Conservation (phyloP, 306 rosid genomes). For the peach (Prunus persica) region Prunus_persica_NCBIv2 NC_034014.1:310001-310500, state of each 20-base stretch:
- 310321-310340: constrained; percentile 73
- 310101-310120: constrained; percentile 97
- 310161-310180: background rate
- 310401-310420: background rate
- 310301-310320: constrained; percentile 95
- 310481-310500: background rate
- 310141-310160: background rate
- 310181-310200: background rate
- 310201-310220: background rate
- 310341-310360: constrained; percentile 91
- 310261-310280: constrained; percentile 99
- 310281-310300: constrained; percentile 97
- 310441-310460: background rate
- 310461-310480: background rate
- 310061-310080: constrained; percentile 98
- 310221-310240: background rate
- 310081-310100: constrained; percentile 99
- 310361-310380: constrained; percentile 28
- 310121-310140: constrained; percentile 99
- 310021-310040: background rate
- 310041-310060: background rate
- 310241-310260: constrained; percentile 64
- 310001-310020: background rate
- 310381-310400: background rate
- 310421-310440: background rate